Base-by-base conservation (phyloP, 768 basidiomycete genomes). In the Mycena belliarum region DNA sequence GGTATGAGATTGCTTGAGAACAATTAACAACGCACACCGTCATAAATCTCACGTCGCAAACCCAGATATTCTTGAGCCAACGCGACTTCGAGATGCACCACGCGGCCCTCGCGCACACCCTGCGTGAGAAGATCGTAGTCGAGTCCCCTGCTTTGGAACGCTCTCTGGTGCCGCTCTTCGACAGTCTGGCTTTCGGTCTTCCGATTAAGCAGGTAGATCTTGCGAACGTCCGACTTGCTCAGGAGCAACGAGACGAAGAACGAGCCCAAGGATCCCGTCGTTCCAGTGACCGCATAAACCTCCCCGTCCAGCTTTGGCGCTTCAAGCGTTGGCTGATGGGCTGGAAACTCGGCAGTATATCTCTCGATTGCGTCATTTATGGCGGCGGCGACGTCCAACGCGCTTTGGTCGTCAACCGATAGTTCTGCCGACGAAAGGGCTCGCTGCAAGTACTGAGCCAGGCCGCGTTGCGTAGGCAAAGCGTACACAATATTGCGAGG, bases 181-280 rank as follows among this genome's bases (percentile, higher is more conserved):
- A 32, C 12, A 12, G 7, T 32, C 29, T 12, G 7, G 29, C 29
- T 35, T 4, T 28, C 33, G 49, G 21, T 35, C 38, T 52, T 51
- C 6, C 56, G 56, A 24, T 46, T 52, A 10, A 58, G 49, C 23
- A 58, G 20, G 35, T 51, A 58, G 15, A 58, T 35, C 43, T 52
- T 58, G 11, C 49, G 29, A 4, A 58, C 32, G 25, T 46, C 32
- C 26, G 42, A 49, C 43, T 46, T 44, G 7, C n/a, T 23, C 23
- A 58, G 28, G 5, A 58, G 49, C 12, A 47, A 29, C 1, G 49
- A 23, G 6, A 52, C 42, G 23, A 58, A 46, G 56, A 52, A 58
- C 33, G 44, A 51, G 2, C 55, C 55, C 10, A 58, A n/a, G 1
- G 56, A 58, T 5, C 56, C 56, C 32, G 56, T 58, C 32, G 56